Percentiles rank a stretch among this genome's conserved stretches.
Conservation (phyloP, 805 yeast species). For the Gaillardinia entomophila region DNA sequence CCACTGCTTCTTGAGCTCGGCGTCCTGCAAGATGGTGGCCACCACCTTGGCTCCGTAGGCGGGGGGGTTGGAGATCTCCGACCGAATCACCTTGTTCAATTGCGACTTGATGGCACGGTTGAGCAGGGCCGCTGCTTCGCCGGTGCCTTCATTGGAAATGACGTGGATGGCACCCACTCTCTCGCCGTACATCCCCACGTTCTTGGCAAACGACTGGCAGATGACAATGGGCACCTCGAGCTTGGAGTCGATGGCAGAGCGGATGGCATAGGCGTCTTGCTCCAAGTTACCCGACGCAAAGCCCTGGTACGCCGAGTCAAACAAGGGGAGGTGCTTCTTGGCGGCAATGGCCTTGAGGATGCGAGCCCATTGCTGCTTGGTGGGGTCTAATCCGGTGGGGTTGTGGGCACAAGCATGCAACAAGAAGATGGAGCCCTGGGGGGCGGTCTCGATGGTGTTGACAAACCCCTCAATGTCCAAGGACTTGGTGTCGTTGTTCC, state of each 20-base stretch:
- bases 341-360: constrained; percentile 58
- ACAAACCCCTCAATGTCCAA: constrained; percentile 70
- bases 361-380: constrained; percentile 69
- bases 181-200: constrained; percentile 96
- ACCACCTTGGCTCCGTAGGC: constrained; percentile 94
- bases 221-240: constrained; percentile 51
- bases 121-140: constrained; percentile 24
- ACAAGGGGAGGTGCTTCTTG: constrained; percentile 69
- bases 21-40: constrained; percentile 61
- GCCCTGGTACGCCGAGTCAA: constrained; percentile 97
- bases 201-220: constrained; percentile 95
- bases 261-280: constrained; percentile 78
- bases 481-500: constrained; percentile 66
- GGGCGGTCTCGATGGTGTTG: constrained; percentile 56
- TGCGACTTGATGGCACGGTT: constrained; percentile 66
- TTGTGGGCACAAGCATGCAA: constrained; percentile 97
- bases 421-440: constrained; percentile 69
- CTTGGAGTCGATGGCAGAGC: constrained; percentile 48
- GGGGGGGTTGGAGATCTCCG: constrained; percentile 91
- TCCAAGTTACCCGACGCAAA: constrained; percentile 86
- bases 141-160: constrained; percentile 38
- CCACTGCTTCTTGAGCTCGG: constrained; percentile 76
- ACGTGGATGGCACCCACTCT: constrained; percentile 92
- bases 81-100: constrained; percentile 66
- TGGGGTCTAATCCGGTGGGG: constrained; percentile 96